Conservation (phyloP, 768 basidiomycete species). For the Rhodotorula graminis region DNA sequence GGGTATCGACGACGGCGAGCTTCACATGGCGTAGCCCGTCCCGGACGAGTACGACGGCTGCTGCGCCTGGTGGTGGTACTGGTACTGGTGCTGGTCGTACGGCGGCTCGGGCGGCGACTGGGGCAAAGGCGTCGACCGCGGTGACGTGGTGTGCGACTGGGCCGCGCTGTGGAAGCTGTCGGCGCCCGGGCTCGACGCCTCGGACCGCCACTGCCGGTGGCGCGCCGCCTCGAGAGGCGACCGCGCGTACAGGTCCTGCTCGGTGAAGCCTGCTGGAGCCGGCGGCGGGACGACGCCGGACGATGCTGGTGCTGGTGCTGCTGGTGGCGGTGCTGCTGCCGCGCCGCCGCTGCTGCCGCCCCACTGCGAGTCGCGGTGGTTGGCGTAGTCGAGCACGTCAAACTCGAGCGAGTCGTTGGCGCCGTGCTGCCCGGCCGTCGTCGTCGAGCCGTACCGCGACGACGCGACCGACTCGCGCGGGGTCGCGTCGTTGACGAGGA, state of each 20-base stretch:
- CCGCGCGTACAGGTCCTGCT: slow-evolving; percentile 3
- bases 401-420: slow-evolving; percentile 6
- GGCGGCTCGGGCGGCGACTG: neutral
- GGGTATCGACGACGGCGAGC: neutral
- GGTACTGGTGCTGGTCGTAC: no score
- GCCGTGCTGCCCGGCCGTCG: neutral
- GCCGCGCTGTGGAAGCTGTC: slow-evolving; percentile 3
- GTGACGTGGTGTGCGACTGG: neutral
- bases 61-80: no score
- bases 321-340: no score
- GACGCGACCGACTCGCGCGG: neutral
- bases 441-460: slow-evolving; percentile 3
- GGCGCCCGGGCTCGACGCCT: neutral
- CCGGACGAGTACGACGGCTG: neutral
- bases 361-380: slow-evolving; percentile 8
- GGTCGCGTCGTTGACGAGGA: slow-evolving; percentile 20
- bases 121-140: neutral
- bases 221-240: slow-evolving; percentile 18
- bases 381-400: slow-evolving; percentile 5
- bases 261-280: neutral
- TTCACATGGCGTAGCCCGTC: neutral
- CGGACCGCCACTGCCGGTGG: slow-evolving; percentile 8
- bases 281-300: no score
- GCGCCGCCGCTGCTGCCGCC: neutral
- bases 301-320: no score